Evolutionary conservation across 352 stramenopile genomes (phyloP).

Genomic region (Pythium phragmiticola): DNA sequence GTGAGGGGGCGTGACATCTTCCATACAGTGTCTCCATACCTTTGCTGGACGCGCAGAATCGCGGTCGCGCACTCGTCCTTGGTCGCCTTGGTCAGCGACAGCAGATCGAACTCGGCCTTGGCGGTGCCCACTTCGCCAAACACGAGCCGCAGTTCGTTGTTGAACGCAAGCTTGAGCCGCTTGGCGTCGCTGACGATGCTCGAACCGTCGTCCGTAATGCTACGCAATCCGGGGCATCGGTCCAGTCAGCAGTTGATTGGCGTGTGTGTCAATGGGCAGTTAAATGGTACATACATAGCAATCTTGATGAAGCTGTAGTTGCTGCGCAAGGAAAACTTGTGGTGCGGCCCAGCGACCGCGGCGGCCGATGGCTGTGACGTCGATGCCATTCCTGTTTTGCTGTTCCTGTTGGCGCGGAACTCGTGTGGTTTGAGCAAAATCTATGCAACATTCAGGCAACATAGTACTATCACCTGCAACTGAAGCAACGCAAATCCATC

Average conservation of each 20-base stretch:
- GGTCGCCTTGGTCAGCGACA: conserved; percentile 41
- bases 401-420: conserved; percentile 1
- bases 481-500: not conserved
- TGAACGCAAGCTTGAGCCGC: conserved; percentile 66
- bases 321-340: conserved; percentile 70
- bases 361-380: not conserved
- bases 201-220: conserved; percentile 51
- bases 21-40: conserved; percentile 16
- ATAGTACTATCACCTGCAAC: not conserved
- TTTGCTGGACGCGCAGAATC: conserved; percentile 61
- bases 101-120: conserved; percentile 64
- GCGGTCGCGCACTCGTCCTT: conserved; percentile 48
- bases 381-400: conserved; percentile 9
- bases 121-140: conserved; percentile 67
- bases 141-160: conserved; percentile 66
- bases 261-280: conserved; percentile 34
- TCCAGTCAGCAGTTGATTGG: not conserved
- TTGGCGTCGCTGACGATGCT: conserved; percentile 48
- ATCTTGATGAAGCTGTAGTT: conserved; percentile 60
- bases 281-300: conserved; percentile 46
- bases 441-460: conserved; percentile 1
- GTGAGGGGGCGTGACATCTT: not conserved
- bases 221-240: conserved; percentile 10
- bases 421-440: not conserved
- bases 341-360: conserved; percentile 33